Base-by-base conservation (phyloP, 2,329 filamentous ascomycete species). In the Xylaria sp. region DNA sequence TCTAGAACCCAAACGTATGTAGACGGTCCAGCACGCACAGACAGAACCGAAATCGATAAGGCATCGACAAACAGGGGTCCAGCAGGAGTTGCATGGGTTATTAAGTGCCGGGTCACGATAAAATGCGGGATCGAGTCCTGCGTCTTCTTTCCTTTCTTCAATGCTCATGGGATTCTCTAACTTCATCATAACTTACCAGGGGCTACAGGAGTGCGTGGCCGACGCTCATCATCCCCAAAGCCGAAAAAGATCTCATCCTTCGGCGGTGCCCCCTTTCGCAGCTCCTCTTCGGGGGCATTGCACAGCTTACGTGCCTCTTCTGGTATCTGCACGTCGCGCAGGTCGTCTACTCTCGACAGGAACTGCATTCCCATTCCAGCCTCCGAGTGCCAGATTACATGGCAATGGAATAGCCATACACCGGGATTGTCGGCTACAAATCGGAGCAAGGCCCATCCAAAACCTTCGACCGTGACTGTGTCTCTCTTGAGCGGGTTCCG, bases 381-480 rank as follows among this genome's bases (percentile, higher is more conserved):
- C 65, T 79, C 78, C 18, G 77, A 77, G 69, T 82, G 80, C 79
- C 79, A 82, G 12, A 78, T 65, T 65, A 81, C 79, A 68, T 82
- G 80, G 72, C 80, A 82, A 69, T 82, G 80, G 48, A 82, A 78
- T 6, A 79, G 72, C 80, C 81, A 82, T 4, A 82, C 77, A 12
- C 85, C 85, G 1, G 84, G 83, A 69, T 86, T 86, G 69, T 87
- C 84, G 1, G 83, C 81, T 25, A 84, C 76, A 57, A 87, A 82
- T 16, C 85, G 78, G 9, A 87, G 72, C 59, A 86, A 74, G 2
- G 81, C 78, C 84, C 84, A 87, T 16, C 85, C 85, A 63, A 83
- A 86, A 4, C 81, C 83, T 73, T 86, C 84, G 18, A 82, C 80
- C 1, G 78, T 76, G 21, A 78, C 77, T 1, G 79, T 79, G 72